Evolutionary conservation across 768 basidiomycete genomes (phyloP).

Genomic region (Tulasnella sp.): DNA sequence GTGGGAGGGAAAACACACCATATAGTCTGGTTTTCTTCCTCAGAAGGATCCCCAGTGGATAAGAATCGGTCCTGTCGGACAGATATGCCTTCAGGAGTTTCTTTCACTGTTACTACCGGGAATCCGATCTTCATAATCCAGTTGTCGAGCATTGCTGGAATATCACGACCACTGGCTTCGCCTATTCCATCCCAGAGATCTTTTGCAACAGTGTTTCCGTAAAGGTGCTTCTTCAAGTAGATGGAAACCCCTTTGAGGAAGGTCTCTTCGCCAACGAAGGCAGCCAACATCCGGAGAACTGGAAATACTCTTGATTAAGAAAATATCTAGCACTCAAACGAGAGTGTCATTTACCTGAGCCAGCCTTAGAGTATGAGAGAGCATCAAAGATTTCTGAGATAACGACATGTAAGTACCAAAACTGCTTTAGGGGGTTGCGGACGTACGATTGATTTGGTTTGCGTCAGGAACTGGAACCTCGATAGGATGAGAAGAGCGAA

Average conservation of each 20-base stretch:
- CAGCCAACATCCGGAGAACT: slow-evolving; percentile 90
- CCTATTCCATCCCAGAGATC: slow-evolving; percentile 83
- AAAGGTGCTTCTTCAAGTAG: slow-evolving; percentile 82
- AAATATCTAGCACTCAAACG: neutral
- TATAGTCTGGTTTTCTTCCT: slow-evolving; percentile 74
- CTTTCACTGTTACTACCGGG: slow-evolving; percentile 79
- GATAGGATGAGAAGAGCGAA: slow-evolving; percentile 81
- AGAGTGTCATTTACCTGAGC: slow-evolving; percentile 38
- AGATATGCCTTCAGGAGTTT: slow-evolving; percentile 54
- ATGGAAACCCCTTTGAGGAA: slow-evolving; percentile 83
- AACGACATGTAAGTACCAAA: neutral
- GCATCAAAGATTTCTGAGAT: slow-evolving; percentile 69
- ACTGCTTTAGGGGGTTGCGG: neutral
- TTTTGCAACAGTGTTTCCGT: slow-evolving; percentile 68
- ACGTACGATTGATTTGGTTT: slow-evolving; percentile 60
- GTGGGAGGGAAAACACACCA: slow-evolving; percentile 38
- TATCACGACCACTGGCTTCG: slow-evolving; percentile 56
- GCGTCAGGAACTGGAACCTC: slow-evolving; percentile 84
- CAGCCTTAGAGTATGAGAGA: slow-evolving; percentile 76
- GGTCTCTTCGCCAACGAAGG: slow-evolving; percentile 74
- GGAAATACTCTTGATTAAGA: neutral
- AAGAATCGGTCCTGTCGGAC: slow-evolving; percentile 88
- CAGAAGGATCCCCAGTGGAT: slow-evolving; percentile 63
- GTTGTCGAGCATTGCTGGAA: slow-evolving; percentile 72
- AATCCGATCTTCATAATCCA: slow-evolving; percentile 76